A percentile compares a stretch with the other conserved stretches of the same genome.
Evolutionary conservation across 768 basidiomycete genomes (phyloP).

Genomic region (Mycena polygramma): DNA sequence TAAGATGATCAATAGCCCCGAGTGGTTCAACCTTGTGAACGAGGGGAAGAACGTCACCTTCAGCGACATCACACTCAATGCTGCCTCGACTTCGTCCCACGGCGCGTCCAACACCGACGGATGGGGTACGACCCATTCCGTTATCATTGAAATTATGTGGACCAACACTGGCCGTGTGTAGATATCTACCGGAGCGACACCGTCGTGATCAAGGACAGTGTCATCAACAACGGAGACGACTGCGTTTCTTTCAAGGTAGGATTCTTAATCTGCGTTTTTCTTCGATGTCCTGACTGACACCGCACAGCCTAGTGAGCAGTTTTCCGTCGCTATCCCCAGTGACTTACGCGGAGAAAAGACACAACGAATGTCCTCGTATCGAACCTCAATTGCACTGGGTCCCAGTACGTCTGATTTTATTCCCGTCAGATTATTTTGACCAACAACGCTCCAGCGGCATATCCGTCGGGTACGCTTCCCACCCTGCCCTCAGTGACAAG

Average conservation of each 20-base stretch:
- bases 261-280: constrained; percentile 19
- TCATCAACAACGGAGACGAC: constrained; percentile 59
- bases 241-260: constrained; percentile 73
- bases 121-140: constrained; percentile 50
- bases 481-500: background rate
- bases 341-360: constrained; percentile 37
- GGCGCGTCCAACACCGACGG: constrained; percentile 68
- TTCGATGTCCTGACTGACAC: background rate
- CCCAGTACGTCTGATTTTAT: constrained; percentile 56
- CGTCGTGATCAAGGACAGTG: constrained; percentile 61
- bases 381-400: constrained; percentile 71
- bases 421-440: too few species aligned
- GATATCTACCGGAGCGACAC: constrained; percentile 47
- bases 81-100: constrained; percentile 59
- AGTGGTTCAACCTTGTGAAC: constrained; percentile 49
- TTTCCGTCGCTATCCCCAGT: background rate
- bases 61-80: constrained; percentile 60
- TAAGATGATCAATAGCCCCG: constrained; percentile 31
- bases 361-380: constrained; percentile 70
- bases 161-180: background rate
- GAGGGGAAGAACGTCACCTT: constrained; percentile 61
- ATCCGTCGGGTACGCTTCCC: constrained; percentile 44
- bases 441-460: constrained; percentile 51
- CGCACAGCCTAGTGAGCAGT: constrained; percentile 33
- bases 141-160: background rate